Percentiles rank a stretch among this genome's conserved stretches.
These are phyloP conservation scores for Terana coerulea DNA, from an alignment of 768 basidiomycete species.

Conservation along the genomic window DNA sequence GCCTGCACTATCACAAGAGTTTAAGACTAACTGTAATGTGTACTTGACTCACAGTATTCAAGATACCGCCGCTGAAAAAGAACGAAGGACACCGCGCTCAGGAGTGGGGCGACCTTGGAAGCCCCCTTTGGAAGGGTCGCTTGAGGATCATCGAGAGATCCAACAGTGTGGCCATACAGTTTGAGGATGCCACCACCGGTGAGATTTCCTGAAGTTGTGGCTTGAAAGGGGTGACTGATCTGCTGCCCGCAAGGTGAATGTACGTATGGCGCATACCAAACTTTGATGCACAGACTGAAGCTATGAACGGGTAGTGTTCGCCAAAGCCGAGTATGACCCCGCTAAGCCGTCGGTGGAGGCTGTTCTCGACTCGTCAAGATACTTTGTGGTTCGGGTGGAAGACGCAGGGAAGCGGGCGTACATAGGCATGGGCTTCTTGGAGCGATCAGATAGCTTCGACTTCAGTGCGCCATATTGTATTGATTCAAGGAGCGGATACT, in stretches of 20 bases:
- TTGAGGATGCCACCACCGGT: conserved; percentile 84
- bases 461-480: conserved; percentile 61
- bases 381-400: conserved; percentile 91
- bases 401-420: conserved; percentile 86
- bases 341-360: conserved; percentile 84
- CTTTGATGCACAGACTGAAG: neutral
- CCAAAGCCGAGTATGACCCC: conserved; percentile 78
- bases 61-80: conserved; percentile 81
- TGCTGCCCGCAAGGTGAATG: conserved; percentile 80
- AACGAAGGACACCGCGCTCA: conserved; percentile 90
- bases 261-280: conserved; percentile 35
- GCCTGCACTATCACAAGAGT: conserved; percentile 11
- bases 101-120: conserved; percentile 85
- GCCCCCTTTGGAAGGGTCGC: conserved; percentile 90
- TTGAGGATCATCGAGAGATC: conserved; percentile 81
- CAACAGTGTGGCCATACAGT: conserved; percentile 59
- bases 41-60: conserved; percentile 59
- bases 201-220: conserved; percentile 21
- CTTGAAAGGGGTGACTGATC: too few species aligned
- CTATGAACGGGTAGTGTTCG: conserved; percentile 60
- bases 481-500: conserved; percentile 6
- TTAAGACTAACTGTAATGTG: conserved; percentile 12
- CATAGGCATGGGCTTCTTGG: conserved; percentile 90
- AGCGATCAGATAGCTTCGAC: conserved; percentile 86
- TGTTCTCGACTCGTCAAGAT: conserved; percentile 92